phyloP scores from a whole-genome alignment of 176 grass and related monocot species.

The Cymbopogon citratus region DNA sequence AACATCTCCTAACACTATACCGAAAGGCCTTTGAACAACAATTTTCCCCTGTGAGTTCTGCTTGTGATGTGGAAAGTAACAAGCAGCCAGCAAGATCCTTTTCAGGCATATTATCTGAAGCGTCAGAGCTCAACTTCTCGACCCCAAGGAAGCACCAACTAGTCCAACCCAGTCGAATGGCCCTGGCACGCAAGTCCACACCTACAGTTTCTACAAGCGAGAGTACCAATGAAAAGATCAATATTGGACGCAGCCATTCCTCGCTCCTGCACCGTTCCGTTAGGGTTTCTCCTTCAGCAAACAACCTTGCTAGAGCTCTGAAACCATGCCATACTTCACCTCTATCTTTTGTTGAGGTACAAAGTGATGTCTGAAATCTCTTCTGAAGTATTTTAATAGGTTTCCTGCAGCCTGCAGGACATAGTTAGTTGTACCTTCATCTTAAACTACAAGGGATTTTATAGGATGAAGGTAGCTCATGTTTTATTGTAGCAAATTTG shows the following conservation, averaged over 20 bases:
- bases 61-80: constrained; percentile 15
- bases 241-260: constrained; percentile 70
- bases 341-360: constrained; percentile 75
- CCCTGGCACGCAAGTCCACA: constrained; percentile 43
- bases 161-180: constrained; percentile 38
- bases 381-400: neutral
- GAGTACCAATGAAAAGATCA: constrained; percentile 20
- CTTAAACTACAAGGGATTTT: neutral
- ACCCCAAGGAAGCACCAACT: constrained; percentile 33
- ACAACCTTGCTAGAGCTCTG: constrained; percentile 67
- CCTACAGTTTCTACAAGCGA: constrained; percentile 32
- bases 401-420: neutral
- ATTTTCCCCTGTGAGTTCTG: constrained; percentile 21
- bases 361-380: neutral
- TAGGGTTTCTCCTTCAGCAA: constrained; percentile 68
- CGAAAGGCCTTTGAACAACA: constrained; percentile 74
- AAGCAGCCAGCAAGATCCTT: constrained; percentile 30
- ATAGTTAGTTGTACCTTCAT: neutral
- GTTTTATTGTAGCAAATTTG: neutral
- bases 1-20: constrained; percentile 72
- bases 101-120: constrained; percentile 33
- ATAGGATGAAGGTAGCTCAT: too few species aligned
- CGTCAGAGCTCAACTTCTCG: constrained; percentile 33
- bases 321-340: constrained; percentile 73
- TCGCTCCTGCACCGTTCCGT: constrained; percentile 62